A percentile compares a stretch with the other conserved stretches of the same genome.
Evolutionary conservation across 495 filamentous ascomycete species (phyloP).

Genomic region (Penicillium longicatenatum): DNA sequence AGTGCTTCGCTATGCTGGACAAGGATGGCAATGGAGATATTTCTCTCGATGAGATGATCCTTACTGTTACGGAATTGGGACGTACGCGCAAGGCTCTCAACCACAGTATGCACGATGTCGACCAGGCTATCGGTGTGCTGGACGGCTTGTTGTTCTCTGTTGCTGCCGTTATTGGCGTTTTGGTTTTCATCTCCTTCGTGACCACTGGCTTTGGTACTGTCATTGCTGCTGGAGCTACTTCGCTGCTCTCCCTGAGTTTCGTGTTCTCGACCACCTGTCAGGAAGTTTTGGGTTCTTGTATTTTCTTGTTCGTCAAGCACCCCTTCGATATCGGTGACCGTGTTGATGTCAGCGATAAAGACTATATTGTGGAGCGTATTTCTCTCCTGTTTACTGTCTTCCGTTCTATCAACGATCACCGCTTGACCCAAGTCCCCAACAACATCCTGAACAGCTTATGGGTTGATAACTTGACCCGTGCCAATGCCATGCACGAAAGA

Average conservation of each 20-base stretch:
- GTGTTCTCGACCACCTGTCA: conserved; percentile 89
- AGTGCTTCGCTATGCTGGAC: conserved; percentile 79
- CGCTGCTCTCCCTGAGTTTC: conserved; percentile 90
- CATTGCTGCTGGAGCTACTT: conserved; percentile 92
- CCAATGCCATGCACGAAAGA: conserved; percentile 88
- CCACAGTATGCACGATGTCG: conserved; percentile 94
- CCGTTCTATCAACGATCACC: conserved; percentile 76
- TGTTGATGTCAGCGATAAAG: conserved; percentile 72
- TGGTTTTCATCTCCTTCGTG: conserved; percentile 90
- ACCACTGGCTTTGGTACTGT: conserved; percentile 82
- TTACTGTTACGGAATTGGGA: conserved; percentile 79
- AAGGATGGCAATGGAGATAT: conserved; percentile 91
- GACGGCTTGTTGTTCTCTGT: conserved; percentile 81
- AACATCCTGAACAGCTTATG: conserved; percentile 85
- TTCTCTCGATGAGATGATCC: conserved; percentile 90
- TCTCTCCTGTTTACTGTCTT: conserved; percentile 94
- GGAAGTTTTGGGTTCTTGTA: conserved; percentile 92
- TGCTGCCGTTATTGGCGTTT: conserved; percentile 75
- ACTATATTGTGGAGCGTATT: conserved; percentile 87
- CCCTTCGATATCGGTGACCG: conserved; percentile 92
- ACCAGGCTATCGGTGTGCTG: conserved; percentile 88
- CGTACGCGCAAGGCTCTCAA: conserved; percentile 83
- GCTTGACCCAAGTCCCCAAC: conserved; percentile 87
- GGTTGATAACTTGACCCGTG: conserved; percentile 90
- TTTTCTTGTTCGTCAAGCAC: conserved; percentile 98